Evolutionary conservation across 2,329 filamentous ascomycete species (phyloP).

Genomic region (Beauveria brongniartii): DNA sequence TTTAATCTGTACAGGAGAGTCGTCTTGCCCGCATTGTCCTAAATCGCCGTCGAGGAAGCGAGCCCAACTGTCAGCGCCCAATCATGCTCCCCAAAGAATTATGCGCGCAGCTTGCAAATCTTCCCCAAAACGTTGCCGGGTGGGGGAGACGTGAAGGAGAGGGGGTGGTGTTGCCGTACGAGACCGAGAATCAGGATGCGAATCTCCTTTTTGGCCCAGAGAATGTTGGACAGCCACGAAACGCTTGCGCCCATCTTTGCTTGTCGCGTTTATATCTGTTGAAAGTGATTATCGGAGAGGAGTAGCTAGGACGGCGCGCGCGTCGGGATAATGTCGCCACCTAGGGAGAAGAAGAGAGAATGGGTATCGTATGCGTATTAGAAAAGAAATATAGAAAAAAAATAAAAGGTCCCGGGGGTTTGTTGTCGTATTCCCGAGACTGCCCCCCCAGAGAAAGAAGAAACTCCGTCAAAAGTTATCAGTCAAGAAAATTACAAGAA

Average conservation of each 20-base stretch:
- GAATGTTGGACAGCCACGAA: conserved; percentile 62
- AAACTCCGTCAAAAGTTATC: not conserved
- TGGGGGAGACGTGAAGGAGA: not conserved
- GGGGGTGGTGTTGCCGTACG: conserved; percentile 45
- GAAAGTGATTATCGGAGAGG: not conserved
- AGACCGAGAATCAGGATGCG: conserved; percentile 89
- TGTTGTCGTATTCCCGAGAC: not conserved
- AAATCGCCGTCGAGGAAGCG: not conserved
- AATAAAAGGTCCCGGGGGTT: not conserved
- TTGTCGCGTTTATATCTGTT: conserved; percentile 7
- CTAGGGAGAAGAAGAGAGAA: not conserved
- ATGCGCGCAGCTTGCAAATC: not conserved
- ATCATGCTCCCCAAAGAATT: not conserved
- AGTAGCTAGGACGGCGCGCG: not conserved
- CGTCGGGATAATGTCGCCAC: not conserved
- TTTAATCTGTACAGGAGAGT: conserved; percentile 94
- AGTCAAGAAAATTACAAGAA: not conserved
- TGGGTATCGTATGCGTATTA: conserved; percentile 11
- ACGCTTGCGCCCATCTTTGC: conserved; percentile 54
- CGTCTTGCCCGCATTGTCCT: conserved; percentile 99
- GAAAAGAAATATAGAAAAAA: not conserved
- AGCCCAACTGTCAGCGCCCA: conserved; percentile 1
- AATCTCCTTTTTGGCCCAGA: conserved; percentile 97
- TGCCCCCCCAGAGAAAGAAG: not conserved
- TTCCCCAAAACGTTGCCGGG: not conserved